Conservation (phyloP, 306 rosid genomes). For the Vigna mungo region DNA sequence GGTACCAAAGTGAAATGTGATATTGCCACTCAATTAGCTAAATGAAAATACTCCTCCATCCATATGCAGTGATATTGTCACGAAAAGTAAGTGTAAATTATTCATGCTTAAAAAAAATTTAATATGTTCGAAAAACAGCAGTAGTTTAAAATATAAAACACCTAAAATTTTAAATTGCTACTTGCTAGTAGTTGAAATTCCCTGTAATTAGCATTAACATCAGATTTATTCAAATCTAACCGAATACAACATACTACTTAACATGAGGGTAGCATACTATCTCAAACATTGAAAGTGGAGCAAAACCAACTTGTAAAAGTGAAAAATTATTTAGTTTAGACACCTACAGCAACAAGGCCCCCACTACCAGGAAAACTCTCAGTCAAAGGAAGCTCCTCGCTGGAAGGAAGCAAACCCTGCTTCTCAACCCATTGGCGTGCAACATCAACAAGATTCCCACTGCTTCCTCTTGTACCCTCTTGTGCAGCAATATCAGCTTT, state of each 20-base stretch:
- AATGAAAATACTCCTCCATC: constrained; percentile 19
- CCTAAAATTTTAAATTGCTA: constrained; percentile 10
- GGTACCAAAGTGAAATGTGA: constrained; percentile 34
- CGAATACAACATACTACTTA: constrained; percentile 15
- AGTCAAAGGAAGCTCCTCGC: constrained; percentile 96
- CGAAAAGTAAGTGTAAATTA: background rate
- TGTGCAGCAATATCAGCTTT: constrained; percentile 95
- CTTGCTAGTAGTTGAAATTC: constrained; percentile 14
- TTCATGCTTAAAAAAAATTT: background rate
- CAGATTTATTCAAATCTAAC: constrained; percentile 25
- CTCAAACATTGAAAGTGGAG: constrained; percentile 30
- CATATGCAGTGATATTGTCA: constrained; percentile 20
- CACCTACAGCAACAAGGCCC: constrained; percentile 81
- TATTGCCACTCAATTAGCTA: background rate
- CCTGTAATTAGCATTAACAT: constrained; percentile 26
- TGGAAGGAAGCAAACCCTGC: constrained; percentile 97
- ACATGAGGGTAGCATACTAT: constrained; percentile 8
- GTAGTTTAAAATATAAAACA: constrained; percentile 20
- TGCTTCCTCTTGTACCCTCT: constrained; percentile 91
- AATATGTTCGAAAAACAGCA: background rate
- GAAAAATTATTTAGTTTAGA: constrained; percentile 2
- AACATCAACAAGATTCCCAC: constrained; percentile 95
- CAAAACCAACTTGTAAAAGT: constrained; percentile 21
- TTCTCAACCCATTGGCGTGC: constrained; percentile 99
- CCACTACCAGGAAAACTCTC: constrained; percentile 91